Evolutionary conservation across 106 monocot species (phyloP).

Genomic region (Gastrodia elata): DNA sequence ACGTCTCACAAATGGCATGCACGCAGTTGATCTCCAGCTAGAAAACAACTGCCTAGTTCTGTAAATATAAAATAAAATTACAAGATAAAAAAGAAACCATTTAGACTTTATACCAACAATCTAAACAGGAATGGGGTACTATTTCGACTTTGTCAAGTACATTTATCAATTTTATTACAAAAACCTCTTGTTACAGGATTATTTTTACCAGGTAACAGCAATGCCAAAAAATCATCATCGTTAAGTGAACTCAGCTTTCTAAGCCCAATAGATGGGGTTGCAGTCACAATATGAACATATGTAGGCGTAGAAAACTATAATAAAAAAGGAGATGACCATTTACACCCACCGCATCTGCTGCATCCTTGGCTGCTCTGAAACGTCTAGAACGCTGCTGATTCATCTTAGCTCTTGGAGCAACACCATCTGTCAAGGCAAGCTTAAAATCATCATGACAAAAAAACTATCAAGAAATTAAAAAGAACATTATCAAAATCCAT

Average conservation of each 20-base stretch:
- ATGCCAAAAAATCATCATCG: background rate
- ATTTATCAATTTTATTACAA: background rate
- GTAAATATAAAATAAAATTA: background rate
- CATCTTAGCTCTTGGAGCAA: constrained; percentile 99
- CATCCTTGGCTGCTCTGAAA: constrained; percentile 99
- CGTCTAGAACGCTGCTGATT: constrained; percentile 99
- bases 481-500: background rate
- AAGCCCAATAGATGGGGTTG: background rate
- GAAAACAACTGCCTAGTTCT: background rate
- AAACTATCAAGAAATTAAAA: background rate
- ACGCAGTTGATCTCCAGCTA: background rate
- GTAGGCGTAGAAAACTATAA: background rate
- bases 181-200: background rate
- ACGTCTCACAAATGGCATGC: background rate
- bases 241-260: background rate
- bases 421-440: constrained; percentile 56
- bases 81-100: background rate
- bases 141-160: too few species aligned
- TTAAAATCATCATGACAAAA: constrained; percentile 5
- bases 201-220: background rate
- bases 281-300: too few species aligned
- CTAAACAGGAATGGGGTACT: background rate
- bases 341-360: constrained; percentile 74
- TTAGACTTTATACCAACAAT: background rate
- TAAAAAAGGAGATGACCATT: background rate